Percentiles rank a stretch among this genome's conserved stretches.
Conservation (phyloP, 1,284 basidiomycete species). For the Cutaneotrichosporon cavernicola region DNA sequence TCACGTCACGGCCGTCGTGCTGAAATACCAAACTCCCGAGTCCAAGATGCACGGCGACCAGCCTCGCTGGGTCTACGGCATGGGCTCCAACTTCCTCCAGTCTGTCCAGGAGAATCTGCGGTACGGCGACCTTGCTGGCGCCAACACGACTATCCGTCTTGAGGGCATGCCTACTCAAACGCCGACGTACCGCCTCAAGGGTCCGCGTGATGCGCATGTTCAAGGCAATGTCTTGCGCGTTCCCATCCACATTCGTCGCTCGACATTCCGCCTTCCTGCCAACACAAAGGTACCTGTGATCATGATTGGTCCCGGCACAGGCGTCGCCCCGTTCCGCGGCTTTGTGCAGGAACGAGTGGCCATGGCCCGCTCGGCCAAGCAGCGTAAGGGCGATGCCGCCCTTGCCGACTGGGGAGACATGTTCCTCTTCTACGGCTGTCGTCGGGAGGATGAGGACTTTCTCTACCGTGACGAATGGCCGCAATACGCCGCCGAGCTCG, state of each 20-base stretch:
- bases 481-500: slow-evolving; percentile 76
- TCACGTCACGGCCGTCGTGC: slow-evolving; percentile 91
- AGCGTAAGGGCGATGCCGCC: slow-evolving; percentile 84
- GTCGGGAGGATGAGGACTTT: slow-evolving; percentile 81
- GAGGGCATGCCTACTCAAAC: slow-evolving; percentile 14
- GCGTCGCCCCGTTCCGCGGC: slow-evolving; percentile 97
- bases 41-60: slow-evolving; percentile 57
- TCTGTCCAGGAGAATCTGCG: slow-evolving; percentile 74
- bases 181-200: slow-evolving; percentile 80
- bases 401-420: slow-evolving; percentile 93
- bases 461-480: slow-evolving; percentile 95
- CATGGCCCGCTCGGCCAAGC: slow-evolving; percentile 84
- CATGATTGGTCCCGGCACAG: slow-evolving; percentile 97
- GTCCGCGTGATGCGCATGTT: slow-evolving; percentile 78
- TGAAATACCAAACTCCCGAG: slow-evolving; percentile 75
- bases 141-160: slow-evolving; percentile 12
- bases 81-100: slow-evolving; percentile 85
- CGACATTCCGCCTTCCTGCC: slow-evolving; percentile 93
- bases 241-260: slow-evolving; percentile 89
- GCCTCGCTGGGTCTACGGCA: slow-evolving; percentile 68
- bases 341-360: slow-evolving; percentile 97
- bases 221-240: slow-evolving; percentile 69
- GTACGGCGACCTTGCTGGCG: slow-evolving; percentile 10
- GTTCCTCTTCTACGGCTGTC: slow-evolving; percentile 93
- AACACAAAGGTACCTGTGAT: slow-evolving; percentile 97